phyloP scores from a whole-genome alignment of 169 alveolate genomes.

The Perkinsus marinus region DNA sequence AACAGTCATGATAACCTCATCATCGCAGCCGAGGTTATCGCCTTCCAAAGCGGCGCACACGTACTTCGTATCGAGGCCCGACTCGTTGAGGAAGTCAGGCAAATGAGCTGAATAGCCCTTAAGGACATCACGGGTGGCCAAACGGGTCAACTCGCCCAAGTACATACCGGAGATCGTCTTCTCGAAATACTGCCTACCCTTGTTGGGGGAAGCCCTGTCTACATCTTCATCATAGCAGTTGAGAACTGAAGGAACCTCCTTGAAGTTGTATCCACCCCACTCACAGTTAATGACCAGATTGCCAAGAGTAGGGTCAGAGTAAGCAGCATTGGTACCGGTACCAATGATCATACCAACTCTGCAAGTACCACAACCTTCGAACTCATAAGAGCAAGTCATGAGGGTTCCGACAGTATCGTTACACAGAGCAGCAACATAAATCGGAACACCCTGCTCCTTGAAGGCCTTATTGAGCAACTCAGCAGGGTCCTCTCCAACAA shows the following conservation, averaged over 20 bases:
- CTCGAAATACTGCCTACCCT: constrained; percentile 21
- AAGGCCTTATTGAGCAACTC: constrained; percentile 16
- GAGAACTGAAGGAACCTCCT: constrained; percentile 7
- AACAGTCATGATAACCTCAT: not conserved
- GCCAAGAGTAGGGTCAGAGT: constrained; percentile 11
- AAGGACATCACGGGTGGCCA: constrained; percentile 5
- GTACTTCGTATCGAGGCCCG: not conserved
- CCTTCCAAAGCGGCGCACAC: not conserved
- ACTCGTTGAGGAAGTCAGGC: not conserved
- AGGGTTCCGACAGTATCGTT: constrained; percentile 24
- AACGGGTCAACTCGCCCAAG: constrained; percentile 18
- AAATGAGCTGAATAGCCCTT: not conserved
- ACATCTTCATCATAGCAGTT: constrained; percentile 9
- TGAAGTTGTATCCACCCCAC: constrained; percentile 16
- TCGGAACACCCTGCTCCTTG: constrained; percentile 12
- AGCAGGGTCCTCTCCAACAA: constrained; percentile 20
- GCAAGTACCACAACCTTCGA: not conserved
- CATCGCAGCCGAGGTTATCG: not conserved
- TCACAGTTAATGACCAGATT: constrained; percentile 13
- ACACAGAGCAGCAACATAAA: constrained; percentile 9
- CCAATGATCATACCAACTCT: constrained; percentile 21
- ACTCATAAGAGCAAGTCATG: constrained; percentile 3
- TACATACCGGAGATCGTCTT: constrained; percentile 22
- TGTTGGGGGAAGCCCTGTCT: constrained; percentile 9
- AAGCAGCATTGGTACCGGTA: constrained; percentile 25